Conservation (phyloP, 2,329 filamentous ascomycete species). For the Xylaria sp. region DNA sequence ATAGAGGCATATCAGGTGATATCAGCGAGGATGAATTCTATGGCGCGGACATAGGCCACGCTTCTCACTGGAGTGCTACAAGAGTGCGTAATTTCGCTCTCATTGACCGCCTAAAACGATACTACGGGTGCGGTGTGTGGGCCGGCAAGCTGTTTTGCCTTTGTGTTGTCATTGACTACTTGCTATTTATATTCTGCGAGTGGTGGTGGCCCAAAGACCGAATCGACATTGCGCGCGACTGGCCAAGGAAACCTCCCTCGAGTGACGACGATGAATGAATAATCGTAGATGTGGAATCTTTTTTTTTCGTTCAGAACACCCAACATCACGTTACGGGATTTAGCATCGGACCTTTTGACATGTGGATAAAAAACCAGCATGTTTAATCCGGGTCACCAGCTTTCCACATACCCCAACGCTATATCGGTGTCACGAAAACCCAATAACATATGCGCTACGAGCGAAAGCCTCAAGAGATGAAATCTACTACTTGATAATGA, state of each 20-base stretch:
- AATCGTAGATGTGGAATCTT: neutral
- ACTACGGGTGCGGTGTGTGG: conserved; percentile 98
- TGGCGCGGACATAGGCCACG: conserved; percentile 76
- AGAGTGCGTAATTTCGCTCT: conserved; percentile 85
- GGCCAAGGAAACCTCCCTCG: conserved; percentile 77
- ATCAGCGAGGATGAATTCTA: conserved; percentile 90
- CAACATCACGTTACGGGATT: neutral
- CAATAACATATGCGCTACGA: neutral
- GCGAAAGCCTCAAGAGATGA: neutral
- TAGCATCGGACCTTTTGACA: neutral
- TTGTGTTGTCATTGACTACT: conserved; percentile 92
- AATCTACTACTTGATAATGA: neutral
- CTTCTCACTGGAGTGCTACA: conserved; percentile 73
- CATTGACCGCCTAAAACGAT: conserved; percentile 93
- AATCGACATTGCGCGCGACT: conserved; percentile 91
- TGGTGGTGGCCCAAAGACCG: conserved; percentile 84
- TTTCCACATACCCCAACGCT: neutral
- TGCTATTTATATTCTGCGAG: conserved; percentile 89
- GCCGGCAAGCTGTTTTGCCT: conserved; percentile 97
- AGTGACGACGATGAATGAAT: conserved; percentile 46
- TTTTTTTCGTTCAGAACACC: neutral
- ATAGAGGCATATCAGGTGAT: conserved; percentile 90
- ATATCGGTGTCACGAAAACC: neutral
- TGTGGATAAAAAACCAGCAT: neutral
- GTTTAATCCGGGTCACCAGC: neutral